Conservation (phyloP, 2,329 filamentous ascomycete genomes). For the Aspergillus niger region DNA sequence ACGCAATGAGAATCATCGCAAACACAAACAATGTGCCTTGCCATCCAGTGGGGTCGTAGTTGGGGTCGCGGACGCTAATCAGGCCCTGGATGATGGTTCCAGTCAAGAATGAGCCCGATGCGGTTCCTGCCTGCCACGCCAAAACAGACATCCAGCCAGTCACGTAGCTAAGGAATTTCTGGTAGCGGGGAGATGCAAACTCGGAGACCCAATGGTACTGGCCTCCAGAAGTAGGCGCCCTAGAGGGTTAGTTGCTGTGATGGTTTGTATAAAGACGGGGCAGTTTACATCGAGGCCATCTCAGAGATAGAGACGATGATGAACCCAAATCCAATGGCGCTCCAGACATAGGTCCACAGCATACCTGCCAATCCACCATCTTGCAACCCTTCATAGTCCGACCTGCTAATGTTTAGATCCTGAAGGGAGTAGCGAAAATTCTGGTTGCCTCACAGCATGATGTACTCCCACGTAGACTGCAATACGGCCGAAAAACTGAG, state of each 20-base stretch:
- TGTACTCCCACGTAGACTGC: slow-evolving; percentile 41
- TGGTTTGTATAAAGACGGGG: neutral
- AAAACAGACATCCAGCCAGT: slow-evolving; percentile 56
- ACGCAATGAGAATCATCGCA: slow-evolving; percentile 48
- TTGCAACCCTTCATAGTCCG: slow-evolving; percentile 27
- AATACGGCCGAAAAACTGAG: slow-evolving; percentile 38
- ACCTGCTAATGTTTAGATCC: slow-evolving; percentile 12
- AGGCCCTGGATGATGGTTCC: slow-evolving; percentile 52
- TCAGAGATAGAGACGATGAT: slow-evolving; percentile 64
- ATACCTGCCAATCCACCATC: slow-evolving; percentile 30
- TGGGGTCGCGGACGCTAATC: slow-evolving; percentile 45
- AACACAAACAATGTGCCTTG: slow-evolving; percentile 55
- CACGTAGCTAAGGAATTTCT: slow-evolving; percentile 58
- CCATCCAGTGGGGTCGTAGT: slow-evolving; percentile 48
- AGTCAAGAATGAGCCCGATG: slow-evolving; percentile 51
- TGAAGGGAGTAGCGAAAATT: too few species aligned
- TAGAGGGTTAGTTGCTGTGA: slow-evolving; percentile 13
- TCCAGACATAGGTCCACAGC: slow-evolving; percentile 38
- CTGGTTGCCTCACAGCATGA: slow-evolving; percentile 30
- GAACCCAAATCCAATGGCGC: slow-evolving; percentile 69
- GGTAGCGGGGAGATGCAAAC: slow-evolving; percentile 51
- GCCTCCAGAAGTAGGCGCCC: slow-evolving; percentile 58
- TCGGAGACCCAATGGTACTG: slow-evolving; percentile 63
- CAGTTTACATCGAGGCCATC: slow-evolving; percentile 49
- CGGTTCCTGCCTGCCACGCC: slow-evolving; percentile 54